Evolutionary conservation across 495 filamentous ascomycete species (phyloP).

Genomic region (Tuber melanosporum): DNA sequence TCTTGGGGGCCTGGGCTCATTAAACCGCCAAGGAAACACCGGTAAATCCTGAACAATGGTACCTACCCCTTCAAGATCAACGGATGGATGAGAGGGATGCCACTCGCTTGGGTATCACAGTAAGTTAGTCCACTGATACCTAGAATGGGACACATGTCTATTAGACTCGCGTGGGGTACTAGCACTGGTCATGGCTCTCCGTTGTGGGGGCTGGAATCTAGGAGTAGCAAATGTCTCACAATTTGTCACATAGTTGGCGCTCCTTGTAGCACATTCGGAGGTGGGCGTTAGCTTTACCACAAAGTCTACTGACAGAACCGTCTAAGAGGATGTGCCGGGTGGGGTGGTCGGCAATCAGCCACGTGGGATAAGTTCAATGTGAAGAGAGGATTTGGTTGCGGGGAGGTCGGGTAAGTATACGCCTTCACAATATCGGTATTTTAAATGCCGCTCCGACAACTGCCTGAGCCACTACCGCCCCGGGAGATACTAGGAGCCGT

Average conservation of each 20-base stretch:
- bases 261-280: neutral
- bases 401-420: neutral
- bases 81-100: neutral
- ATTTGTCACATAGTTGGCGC: neutral
- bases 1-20: neutral
- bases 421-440: too few species aligned
- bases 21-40: neutral
- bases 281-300: neutral
- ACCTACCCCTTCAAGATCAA: neutral
- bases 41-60: neutral
- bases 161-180: neutral
- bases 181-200: neutral
- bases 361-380: neutral
- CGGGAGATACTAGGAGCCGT: neutral
- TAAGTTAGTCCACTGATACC: neutral
- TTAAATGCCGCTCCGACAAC: neutral
- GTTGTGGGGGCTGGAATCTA: neutral
- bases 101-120: neutral
- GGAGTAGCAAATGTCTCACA: neutral
- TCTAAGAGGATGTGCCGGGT: neutral
- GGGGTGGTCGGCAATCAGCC: neutral
- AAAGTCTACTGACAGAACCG: neutral
- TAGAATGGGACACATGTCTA: neutral
- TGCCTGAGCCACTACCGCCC: neutral
- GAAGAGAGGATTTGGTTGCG: neutral